Conservation (phyloP, 306 rosid species). For the Casuarina cunninghamiana region DNA sequence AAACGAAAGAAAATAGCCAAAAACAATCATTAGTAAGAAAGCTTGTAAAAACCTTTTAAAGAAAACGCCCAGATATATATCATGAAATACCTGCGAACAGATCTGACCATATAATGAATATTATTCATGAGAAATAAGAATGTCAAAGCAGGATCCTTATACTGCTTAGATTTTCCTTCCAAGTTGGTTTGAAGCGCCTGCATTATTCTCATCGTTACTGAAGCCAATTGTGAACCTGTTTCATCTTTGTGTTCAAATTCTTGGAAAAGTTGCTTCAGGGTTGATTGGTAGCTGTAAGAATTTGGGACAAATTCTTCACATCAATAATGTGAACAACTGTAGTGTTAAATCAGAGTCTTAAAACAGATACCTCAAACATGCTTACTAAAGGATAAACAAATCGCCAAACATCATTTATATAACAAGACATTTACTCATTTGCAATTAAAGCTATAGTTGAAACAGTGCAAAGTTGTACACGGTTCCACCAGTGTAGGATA, state of each 20-base stretch:
- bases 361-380: constrained; percentile 2
- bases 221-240: constrained; percentile 69
- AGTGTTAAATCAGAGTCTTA: neutral
- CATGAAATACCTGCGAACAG: constrained; percentile 76
- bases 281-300: constrained; percentile 78
- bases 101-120: constrained; percentile 93
- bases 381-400: neutral
- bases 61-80: constrained; percentile 11
- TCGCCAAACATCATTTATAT: neutral
- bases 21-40: constrained; percentile 9
- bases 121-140: constrained; percentile 97
- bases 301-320: constrained; percentile 20
- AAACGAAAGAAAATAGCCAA: constrained; percentile 23
- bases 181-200: constrained; percentile 94
- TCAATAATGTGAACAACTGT: constrained; percentile 20
- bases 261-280: constrained; percentile 92
- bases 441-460: neutral
- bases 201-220: constrained; percentile 91
- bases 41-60: constrained; percentile 22
- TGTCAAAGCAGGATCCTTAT: constrained; percentile 76
- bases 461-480: neutral
- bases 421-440: neutral
- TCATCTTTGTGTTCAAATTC: constrained; percentile 75
- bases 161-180: constrained; percentile 95
- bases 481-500: neutral